Percentiles rank a stretch among this genome's conserved stretches.
These are phyloP conservation scores for Helenozyma rhizophorensis DNA, from an alignment of 805 yeast genomes.

Conservation along the genomic window DNA sequence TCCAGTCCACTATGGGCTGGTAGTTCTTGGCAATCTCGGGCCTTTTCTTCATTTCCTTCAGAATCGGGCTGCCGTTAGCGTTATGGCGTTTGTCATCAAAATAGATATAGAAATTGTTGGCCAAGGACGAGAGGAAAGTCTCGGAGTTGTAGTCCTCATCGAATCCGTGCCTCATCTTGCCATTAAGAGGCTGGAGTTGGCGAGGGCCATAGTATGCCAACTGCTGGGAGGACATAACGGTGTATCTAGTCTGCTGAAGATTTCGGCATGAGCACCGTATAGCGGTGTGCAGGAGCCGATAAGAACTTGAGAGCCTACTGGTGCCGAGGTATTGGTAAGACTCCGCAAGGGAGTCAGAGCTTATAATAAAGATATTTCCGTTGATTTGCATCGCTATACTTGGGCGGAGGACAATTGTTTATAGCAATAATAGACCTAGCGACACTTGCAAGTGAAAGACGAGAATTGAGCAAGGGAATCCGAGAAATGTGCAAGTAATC, in stretches of 20 bases:
- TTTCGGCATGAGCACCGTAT: no score
- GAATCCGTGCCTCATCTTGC: conserved; percentile 60
- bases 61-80: conserved; percentile 78
- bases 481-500: neutral
- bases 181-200: conserved; percentile 47
- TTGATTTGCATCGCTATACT: no score
- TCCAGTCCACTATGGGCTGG: conserved; percentile 86
- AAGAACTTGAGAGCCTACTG: no score
- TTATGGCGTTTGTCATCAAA: conserved; percentile 90
- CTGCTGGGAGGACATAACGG: conserved; percentile 14
- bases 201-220: conserved; percentile 26
- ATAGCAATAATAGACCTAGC: no score
- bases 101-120: conserved; percentile 73
- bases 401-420: no score
- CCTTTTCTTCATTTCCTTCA: conserved; percentile 46
- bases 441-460: no score
- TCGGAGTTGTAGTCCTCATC: conserved; percentile 59
- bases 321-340: no score
- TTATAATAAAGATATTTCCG: no score
- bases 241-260: no score
- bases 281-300: no score
- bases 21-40: conserved; percentile 44
- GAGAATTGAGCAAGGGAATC: neutral
- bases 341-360: no score
- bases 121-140: conserved; percentile 50